Conservation (phyloP, 2,329 filamentous ascomycete genomes). For the Cyanodermella asteris region DNA sequence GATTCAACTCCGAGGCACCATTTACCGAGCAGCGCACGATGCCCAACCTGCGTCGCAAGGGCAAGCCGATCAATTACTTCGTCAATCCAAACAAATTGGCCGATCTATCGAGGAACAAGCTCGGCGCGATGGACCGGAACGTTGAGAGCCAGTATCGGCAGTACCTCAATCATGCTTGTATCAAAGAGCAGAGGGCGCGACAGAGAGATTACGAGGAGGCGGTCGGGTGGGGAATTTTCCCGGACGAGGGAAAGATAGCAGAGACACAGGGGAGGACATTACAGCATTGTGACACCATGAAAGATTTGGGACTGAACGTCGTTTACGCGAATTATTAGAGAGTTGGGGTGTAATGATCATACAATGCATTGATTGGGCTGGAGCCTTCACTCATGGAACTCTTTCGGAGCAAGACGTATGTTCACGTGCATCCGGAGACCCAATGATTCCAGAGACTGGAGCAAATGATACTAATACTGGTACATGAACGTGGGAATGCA, state of each 20-base stretch:
- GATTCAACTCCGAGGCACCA: conserved; percentile 50
- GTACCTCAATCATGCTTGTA: conserved; percentile 47
- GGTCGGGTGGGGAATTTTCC: conserved; percentile 71
- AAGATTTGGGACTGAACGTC: too few species aligned
- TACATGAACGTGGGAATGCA: too few species aligned
- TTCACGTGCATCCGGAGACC: too few species aligned
- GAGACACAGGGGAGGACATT: too few species aligned
- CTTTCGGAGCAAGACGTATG: too few species aligned
- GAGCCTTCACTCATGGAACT: too few species aligned
- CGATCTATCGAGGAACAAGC: conserved; percentile 45
- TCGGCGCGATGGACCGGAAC: conserved; percentile 50
- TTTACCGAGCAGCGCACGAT: conserved; percentile 55
- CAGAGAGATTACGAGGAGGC: conserved; percentile 53
- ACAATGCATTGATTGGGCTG: too few species aligned
- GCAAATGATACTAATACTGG: too few species aligned
- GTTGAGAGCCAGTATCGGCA: conserved; percentile 57
- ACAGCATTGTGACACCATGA: too few species aligned
- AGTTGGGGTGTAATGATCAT: too few species aligned
- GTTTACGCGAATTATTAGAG: too few species aligned
- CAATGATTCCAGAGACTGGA: too few species aligned
- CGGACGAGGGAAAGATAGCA: conserved; percentile 62
- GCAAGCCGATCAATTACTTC: conserved; percentile 74
- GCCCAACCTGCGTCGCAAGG: conserved; percentile 41
- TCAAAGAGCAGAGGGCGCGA: conserved; percentile 44
- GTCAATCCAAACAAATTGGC: conserved; percentile 59